A percentile compares a stretch with the other conserved stretches of the same genome.
Evolutionary conservation across 345 rosid species (phyloP).

Genomic region (Eucalyptus polyanthemos): DNA sequence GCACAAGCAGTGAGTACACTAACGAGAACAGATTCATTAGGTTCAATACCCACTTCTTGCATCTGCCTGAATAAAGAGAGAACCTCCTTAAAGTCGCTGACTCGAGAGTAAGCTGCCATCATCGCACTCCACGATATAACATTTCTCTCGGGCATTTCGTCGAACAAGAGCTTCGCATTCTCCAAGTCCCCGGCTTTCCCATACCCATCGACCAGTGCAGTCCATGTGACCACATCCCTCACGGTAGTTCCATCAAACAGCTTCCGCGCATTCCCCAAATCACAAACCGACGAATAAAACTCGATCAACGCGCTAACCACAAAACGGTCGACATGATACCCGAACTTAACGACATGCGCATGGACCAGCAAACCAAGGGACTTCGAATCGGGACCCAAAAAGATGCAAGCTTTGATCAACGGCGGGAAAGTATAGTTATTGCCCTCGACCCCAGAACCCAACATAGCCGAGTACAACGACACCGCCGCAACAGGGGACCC

Average conservation of each 20-base stretch:
- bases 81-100: constrained; percentile 17
- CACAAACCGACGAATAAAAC: not conserved
- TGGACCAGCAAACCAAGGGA: constrained; percentile 4
- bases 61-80: constrained; percentile 12
- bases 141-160: constrained; percentile 21
- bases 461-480: constrained; percentile 13
- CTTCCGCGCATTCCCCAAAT: constrained; percentile 5
- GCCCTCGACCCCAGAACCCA: not conserved
- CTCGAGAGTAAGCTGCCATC: constrained; percentile 24
- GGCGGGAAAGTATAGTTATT: constrained; percentile 21
- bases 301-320: constrained; percentile 21
- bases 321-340: constrained; percentile 9
- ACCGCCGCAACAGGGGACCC: not conserved
- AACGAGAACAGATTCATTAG: constrained; percentile 23
- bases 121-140: constrained; percentile 18
- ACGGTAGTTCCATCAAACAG: constrained; percentile 4
- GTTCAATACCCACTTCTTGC: constrained; percentile 2
- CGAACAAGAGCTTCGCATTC: constrained; percentile 13
- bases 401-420: constrained; percentile 15
- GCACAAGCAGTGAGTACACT: constrained; percentile 23
- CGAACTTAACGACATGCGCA: constrained; percentile 14
- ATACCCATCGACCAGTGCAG: constrained; percentile 12
- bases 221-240: constrained; percentile 22
- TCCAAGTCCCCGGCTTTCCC: constrained; percentile 6
- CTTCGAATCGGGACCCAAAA: not conserved